Evolutionary conservation across 371 early-diverging fungal genomes (phyloP), one percentile per base, ranked within the genome.

Genomic region (Mortierella sp.): DNA sequence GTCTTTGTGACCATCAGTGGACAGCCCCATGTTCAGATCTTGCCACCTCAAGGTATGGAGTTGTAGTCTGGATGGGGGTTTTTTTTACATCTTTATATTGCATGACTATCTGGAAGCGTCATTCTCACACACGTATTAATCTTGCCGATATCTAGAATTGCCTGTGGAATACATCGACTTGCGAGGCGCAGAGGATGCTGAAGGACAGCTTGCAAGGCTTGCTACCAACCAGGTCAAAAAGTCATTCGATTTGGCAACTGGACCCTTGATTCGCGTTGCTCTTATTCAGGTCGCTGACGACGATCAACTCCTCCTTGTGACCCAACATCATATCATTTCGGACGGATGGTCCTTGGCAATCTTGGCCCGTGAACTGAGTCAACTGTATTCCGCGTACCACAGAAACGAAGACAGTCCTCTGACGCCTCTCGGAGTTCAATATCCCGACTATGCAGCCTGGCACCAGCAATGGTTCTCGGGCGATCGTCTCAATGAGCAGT

Each of bases 381-480:
- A 25, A n/a, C 44, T 60, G 16, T 60, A 60, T 29, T 21, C 52
- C 16, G 41, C 56, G 1, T 29, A 55, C 44, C 31, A 29, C 25
- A 52, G 28, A 1, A 45, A 46, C 39, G 14, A 41, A 2, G 21
- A 51, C n/a, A 44, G 43, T 44, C 39, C 60, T 5, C 25, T 60
- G 21, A 17, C 52, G 25, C 52, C 60, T 28, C 60, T 60, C 10
- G 17, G 27, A 14, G 27, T 60, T 28, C 60, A 60, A 16, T 60
- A 60, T 21, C 52, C 51, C 6, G 60, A 60, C 28, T 60, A 60
- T 43, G 52, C 60, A 17, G 52, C 60, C 10, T 60, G 60, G 60
- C 60, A 60, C 28, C 40, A 51, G 3, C 43, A 51, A 21, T 60
- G 60, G 51, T 19, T 60, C 51, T 48, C 50, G 24, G 52, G 31